These are phyloP conservation scores for Odontarrhena argentea DNA, from an alignment of 345 rosid genomes.

Conservation along the genomic window DNA sequence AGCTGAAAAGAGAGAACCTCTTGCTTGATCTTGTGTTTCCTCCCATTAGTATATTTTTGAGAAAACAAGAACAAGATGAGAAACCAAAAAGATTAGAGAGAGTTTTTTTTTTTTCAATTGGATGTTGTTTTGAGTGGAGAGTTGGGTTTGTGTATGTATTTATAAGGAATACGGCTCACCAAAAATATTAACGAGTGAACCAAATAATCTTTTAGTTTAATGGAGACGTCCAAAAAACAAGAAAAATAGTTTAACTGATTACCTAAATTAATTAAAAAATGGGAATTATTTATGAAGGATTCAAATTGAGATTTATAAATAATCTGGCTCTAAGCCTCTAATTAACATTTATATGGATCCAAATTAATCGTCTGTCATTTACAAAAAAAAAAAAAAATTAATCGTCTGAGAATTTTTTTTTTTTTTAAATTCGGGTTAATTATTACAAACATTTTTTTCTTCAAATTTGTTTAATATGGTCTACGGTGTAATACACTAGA, in stretches of 20 bases:
- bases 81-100: conserved; percentile 18
- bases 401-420: neutral
- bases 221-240: too few species aligned
- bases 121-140: conserved; percentile 28
- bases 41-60: conserved; percentile 38
- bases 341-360: neutral
- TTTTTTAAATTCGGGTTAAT: too few species aligned
- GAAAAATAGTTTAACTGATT: neutral
- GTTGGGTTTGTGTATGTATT: conserved; percentile 31
- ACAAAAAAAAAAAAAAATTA: too few species aligned
- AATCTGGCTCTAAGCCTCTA: neutral
- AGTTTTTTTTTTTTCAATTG: neutral
- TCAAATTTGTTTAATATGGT: too few species aligned
- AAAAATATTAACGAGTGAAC: conserved; percentile 13
- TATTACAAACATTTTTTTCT: too few species aligned
- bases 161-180: conserved; percentile 34
- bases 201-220: conserved; percentile 14
- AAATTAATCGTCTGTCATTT: too few species aligned
- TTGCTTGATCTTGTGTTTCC: conserved; percentile 37
- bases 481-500: too few species aligned
- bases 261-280: neutral
- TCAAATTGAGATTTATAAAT: neutral
- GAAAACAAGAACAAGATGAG: conserved; percentile 20
- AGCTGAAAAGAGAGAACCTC: conserved; percentile 43
- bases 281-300: neutral